Evolutionary conservation across 768 basidiomycete genomes (phyloP).

Genomic region (Calocybe cyanea): DNA sequence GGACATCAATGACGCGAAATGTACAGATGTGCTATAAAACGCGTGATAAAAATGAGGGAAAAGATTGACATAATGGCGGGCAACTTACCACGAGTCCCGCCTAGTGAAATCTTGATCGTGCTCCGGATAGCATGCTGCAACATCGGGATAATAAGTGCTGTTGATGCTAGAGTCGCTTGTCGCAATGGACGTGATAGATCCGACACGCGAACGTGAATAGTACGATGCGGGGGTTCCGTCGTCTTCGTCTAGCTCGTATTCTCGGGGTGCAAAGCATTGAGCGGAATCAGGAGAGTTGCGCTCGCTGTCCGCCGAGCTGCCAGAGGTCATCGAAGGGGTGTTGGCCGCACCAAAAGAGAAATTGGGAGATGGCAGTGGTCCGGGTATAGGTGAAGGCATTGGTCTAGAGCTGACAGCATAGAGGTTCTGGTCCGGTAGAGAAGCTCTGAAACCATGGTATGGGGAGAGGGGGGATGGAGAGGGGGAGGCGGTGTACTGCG

Average conservation of each 20-base stretch:
- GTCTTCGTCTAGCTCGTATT: conserved; percentile 52
- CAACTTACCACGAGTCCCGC: conserved; percentile 38
- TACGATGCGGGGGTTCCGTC: conserved; percentile 42
- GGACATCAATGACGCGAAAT: conserved; percentile 40
- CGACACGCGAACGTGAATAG: conserved; percentile 51
- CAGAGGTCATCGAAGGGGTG: conserved; percentile 46
- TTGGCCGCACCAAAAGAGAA: conserved; percentile 64
- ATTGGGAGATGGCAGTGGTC: conserved; percentile 57
- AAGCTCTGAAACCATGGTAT: conserved; percentile 38
- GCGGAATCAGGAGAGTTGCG: conserved; percentile 52
- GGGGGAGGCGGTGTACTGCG: conserved; percentile 30
- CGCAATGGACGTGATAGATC: conserved; percentile 56
- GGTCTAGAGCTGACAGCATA: conserved; percentile 47
- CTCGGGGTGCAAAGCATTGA: conserved; percentile 43
- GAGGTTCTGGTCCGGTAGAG: conserved; percentile 47
- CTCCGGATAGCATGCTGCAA: conserved; percentile 32
- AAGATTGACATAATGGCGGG: conserved; percentile 8
- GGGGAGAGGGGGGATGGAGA: conserved; percentile 44
- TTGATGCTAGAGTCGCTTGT: conserved; percentile 57
- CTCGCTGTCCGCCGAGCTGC: conserved; percentile 47
- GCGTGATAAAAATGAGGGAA: conserved; percentile 10
- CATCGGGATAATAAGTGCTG: conserved; percentile 48
- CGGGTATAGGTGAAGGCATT: conserved; percentile 42
- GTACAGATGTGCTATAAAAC: conserved; percentile 28
- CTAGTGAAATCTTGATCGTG: conserved; percentile 25